Base-by-base conservation (phyloP, 257 asterid species). In the Nicotiana obtusifolia region DNA sequence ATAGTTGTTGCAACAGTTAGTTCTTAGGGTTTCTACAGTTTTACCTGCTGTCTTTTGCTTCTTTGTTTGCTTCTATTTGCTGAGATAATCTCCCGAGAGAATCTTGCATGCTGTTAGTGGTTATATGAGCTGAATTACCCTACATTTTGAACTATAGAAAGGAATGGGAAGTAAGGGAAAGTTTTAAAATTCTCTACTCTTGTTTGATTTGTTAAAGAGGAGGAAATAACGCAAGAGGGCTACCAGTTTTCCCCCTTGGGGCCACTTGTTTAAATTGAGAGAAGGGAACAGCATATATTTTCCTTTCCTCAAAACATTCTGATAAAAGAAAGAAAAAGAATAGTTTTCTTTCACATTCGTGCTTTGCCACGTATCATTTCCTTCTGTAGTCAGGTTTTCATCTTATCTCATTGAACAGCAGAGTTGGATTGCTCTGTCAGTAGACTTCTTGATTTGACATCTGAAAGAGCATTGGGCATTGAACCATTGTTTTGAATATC, bases 401-500 rank as follows among this genome's bases (percentile, higher is more conserved):
- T 22, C 52, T 68, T 71, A 11, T 71, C 35, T 22, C 14, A 7
- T 44, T 0, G 8, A 71, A 22, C 60, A 71, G 22, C 31, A 22
- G 37, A 20, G 22, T 44, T 13, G 20, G 10, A 44, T 22, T 71
- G 59, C 35, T 44, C n/a, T 13, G 47, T 41, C 33, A 7, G 13
- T 20, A 71, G 33, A 14, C 33, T 71, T 44, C 4, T 44, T 71
- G 78, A 71, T 71, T 71, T 71, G 78, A 71, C 78, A 71, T 71
- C 78, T 71, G 61, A 73, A 35, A 71, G 78, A 71, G 78, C 78
- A 71, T 47, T 73, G 60, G 61, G 61, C 37, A 47, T 47, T 22
- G 37, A 47, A 22, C 5, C 37, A 44, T 73, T 73, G 22, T 20
- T 22, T 47, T n/a, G 37, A 73, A 22, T 22, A 73, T 7, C 47